Evolutionary conservation across 257 asterid genomes (phyloP), one percentile per base, ranked within the genome.

Genomic region (Cinchona pubescens): DNA sequence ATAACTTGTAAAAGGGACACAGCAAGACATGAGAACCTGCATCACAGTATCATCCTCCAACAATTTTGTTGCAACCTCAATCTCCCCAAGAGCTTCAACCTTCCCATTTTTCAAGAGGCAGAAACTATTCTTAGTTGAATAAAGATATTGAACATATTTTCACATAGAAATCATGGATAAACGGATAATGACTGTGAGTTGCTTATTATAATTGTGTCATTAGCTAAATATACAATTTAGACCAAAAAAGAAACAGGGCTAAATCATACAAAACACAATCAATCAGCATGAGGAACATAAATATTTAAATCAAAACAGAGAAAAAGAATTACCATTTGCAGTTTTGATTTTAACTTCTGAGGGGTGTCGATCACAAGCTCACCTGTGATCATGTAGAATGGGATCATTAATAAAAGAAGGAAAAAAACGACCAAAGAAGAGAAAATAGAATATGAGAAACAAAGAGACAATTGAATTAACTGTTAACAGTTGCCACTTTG

Each of bases 51-150:
- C 89, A 74, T 89, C 91, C 81, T 83, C 86, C 83, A 94, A 84
- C 86, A 94, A 79, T 85, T 94, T 94, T 77, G 95, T 79, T 61
- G 98, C 97, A 27, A 94, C 92, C 89, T 92, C 98, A 73, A 94
- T 94, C 84, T 92, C 96, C 61, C 92, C 97, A 63, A 92, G 96
- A 74, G 98, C 96, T 90, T 94, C 98, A 72, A 94, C 98, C 98
- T 94, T 76, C 13, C 42, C 64, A 75, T 75, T 65, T 85, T 61
- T 73, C 70, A 71, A 67, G 74, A 78, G 42, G 71, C 60, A 66
- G 62, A 51, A 30, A 71, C 10, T 19, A 43, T 3, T 34, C 46
- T 75, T 60, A 79, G 29, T 59, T 7, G 7, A 71, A 64, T 13
- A 40, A 37, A 42, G 3, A 42, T 35, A n/a, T 30, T 23, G 56